Base-by-base conservation (phyloP, 2,329 filamentous ascomycete species). In the Metarhizium anisopliae region DNA sequence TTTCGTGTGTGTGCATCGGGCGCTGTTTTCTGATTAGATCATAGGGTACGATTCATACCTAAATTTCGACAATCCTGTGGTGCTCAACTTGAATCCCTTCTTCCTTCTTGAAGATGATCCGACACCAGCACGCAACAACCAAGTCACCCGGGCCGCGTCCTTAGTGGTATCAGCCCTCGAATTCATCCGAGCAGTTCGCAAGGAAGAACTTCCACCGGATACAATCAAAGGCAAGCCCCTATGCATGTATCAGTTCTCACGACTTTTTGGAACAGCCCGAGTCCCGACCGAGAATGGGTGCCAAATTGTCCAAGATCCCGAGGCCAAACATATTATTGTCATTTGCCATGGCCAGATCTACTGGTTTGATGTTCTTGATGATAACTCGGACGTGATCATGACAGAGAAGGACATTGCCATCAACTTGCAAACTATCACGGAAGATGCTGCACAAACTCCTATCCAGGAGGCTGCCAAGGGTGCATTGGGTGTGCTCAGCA, bases 161-260 rank as follows among this genome's bases (percentile, higher is more conserved):
- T 77, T 99, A 49, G 90, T 95, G 0, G 84, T 94, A 16, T 99
- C 94, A 3, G 86, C 94, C 4, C 76, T 97, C 36, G 89, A 91
- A 51, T 97, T 99, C 64, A 92, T 97, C 30, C 82, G 94, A 58
- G 94, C 94, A 2, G 91, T 99, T 2, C 83, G 93, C 40, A 90
- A 88, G 63, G 94, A 97, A 70, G 94, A 99, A 67, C 78, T 99
- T 8, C 88, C 90, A 1, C 92, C 94, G 0, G 94, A 99, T 71
- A 91, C 80, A 1, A 73, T 96, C 59, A 87, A 86, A 63, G 90
- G 90, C 20, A 86, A 84, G 25, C 91, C 94, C 0, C 78, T 99
- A 18, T 94, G 90, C 78, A 99, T 99, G 94, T 96, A 96, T 70
- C 94, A 99, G 70, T 97, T 95, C 73, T 95, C 93, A 0, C 83